phyloP scores from a whole-genome alignment of 495 filamentous ascomycete genomes.

The Tuber borchii region DNA sequence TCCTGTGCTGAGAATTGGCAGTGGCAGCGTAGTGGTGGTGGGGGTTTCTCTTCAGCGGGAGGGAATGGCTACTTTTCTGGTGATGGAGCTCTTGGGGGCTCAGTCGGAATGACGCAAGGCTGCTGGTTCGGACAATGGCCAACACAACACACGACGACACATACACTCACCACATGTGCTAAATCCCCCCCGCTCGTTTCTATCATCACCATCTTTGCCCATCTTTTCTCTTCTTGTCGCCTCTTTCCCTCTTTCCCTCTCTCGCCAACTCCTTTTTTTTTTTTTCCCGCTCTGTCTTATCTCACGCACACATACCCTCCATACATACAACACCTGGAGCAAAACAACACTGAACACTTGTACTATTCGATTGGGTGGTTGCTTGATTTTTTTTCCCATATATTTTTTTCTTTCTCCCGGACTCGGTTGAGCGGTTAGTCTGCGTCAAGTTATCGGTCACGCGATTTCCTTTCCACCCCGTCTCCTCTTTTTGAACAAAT shows the following conservation, averaged over 20 bases:
- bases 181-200: not conserved
- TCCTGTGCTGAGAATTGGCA: slow-evolving; percentile 28
- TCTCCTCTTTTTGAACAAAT: slow-evolving; percentile 6
- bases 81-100: not conserved
- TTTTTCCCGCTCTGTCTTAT: not conserved
- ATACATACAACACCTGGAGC: slow-evolving; percentile 27
- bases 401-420: slow-evolving; percentile 14
- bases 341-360: slow-evolving; percentile 33
- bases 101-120: slow-evolving; percentile 1
- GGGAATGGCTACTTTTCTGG: slow-evolving; percentile 15
- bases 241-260: not conserved
- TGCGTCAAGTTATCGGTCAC: slow-evolving; percentile 22
- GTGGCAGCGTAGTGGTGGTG: slow-evolving; percentile 20
- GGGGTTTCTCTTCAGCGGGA: slow-evolving; percentile 4
- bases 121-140: not conserved
- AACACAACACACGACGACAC: slow-evolving; percentile 3
- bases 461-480: slow-evolving; percentile 13
- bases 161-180: not conserved
- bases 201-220: not conserved
- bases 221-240: not conserved
- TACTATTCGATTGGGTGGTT: slow-evolving; percentile 37
- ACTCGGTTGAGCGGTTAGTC: slow-evolving; percentile 30
- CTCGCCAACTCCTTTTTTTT: not conserved
- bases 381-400: slow-evolving; percentile 16
- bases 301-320: slow-evolving; percentile 26